phyloP scores from a whole-genome alignment of 306 rosid genomes.

The Gastrolobium bilobum region DNA sequence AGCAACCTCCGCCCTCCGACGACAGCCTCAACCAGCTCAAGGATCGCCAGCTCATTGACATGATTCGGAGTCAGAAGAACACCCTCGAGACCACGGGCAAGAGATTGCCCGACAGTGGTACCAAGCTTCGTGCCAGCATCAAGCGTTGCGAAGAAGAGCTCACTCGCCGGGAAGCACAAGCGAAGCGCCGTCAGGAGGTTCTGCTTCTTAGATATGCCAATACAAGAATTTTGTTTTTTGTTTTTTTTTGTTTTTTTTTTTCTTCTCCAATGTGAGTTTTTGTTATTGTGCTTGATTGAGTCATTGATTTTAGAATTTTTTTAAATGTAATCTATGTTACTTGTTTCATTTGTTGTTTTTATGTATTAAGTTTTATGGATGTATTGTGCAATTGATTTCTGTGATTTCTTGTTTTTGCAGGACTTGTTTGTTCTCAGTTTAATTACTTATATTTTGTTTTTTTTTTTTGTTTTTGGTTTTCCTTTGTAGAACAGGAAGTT shows the following conservation, averaged over 20 bases:
- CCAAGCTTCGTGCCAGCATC: slow-evolving; percentile 52
- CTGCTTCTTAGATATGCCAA: slow-evolving; percentile 21
- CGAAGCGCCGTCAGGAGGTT: slow-evolving; percentile 48
- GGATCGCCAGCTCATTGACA: slow-evolving; percentile 56
- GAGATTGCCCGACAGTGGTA: slow-evolving; percentile 67
- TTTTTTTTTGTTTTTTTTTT: neutral
- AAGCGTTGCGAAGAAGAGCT: slow-evolving; percentile 54
- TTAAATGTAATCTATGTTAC: neutral
- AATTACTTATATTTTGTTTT: slow-evolving; percentile 42
- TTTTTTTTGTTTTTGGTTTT: slow-evolving; percentile 30
- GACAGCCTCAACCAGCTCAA: neutral
- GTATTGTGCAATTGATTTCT: neutral
- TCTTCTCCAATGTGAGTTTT: neutral
- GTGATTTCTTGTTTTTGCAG: neutral
- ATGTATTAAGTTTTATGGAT: neutral
- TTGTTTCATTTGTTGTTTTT: neutral
- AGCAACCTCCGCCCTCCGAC: neutral
- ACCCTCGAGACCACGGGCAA: neutral
- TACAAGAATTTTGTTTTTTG: neutral
- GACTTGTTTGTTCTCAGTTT: slow-evolving; percentile 18
- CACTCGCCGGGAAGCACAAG: slow-evolving; percentile 48
- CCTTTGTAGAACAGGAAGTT: slow-evolving; percentile 67
- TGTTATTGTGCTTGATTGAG: neutral
- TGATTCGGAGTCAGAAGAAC: slow-evolving; percentile 42
- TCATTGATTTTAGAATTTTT: slow-evolving; percentile 17